A percentile compares a stretch with the other conserved stretches of the same genome.
Conservation (phyloP, 108 stramenopile genomes). For the Skeletonema menzelii region DNA sequence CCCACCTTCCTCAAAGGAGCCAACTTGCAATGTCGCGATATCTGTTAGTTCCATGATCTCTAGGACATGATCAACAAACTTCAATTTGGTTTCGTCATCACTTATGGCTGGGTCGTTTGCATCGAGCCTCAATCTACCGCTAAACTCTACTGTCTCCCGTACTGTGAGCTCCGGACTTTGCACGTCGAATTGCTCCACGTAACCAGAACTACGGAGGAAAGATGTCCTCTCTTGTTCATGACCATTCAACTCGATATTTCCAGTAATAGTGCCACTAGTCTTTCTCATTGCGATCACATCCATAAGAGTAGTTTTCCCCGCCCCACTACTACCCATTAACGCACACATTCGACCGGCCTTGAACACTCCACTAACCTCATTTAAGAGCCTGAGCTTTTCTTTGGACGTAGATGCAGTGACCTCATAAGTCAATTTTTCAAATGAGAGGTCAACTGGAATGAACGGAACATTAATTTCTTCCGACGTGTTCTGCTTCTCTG, state of each 20-base stretch:
- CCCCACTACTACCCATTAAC: slow-evolving; percentile 67
- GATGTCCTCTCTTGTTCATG: slow-evolving; percentile 58
- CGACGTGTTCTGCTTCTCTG: slow-evolving; percentile 8
- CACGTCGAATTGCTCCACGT: slow-evolving; percentile 92
- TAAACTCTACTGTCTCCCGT: slow-evolving; percentile 85
- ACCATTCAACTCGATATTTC: slow-evolving; percentile 71
- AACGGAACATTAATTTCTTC: slow-evolving; percentile 57
- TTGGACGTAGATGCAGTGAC: slow-evolving; percentile 65
- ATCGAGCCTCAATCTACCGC: slow-evolving; percentile 81
- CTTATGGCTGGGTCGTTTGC: slow-evolving; percentile 39
- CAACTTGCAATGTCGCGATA: slow-evolving; percentile 66
- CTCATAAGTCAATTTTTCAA: slow-evolving; percentile 70
- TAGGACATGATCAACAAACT: slow-evolving; percentile 79
- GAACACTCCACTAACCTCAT: slow-evolving; percentile 66
- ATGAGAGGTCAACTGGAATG: slow-evolving; percentile 66
- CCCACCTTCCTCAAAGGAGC: slow-evolving; percentile 62
- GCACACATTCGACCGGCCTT: slow-evolving; percentile 67
- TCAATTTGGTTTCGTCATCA: slow-evolving; percentile 49
- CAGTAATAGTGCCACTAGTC: slow-evolving; percentile 52
- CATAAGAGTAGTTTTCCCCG: slow-evolving; percentile 59
- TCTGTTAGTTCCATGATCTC: slow-evolving; percentile 75
- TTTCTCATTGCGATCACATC: slow-evolving; percentile 80
- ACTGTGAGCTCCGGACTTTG: slow-evolving; percentile 86
- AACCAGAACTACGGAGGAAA: slow-evolving; percentile 76
- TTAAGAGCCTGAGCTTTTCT: slow-evolving; percentile 56